Evolutionary conservation across 2,329 filamentous ascomycete species (phyloP), one percentile per base, ranked within the genome.

Genomic region (Diplodia seriata): DNA sequence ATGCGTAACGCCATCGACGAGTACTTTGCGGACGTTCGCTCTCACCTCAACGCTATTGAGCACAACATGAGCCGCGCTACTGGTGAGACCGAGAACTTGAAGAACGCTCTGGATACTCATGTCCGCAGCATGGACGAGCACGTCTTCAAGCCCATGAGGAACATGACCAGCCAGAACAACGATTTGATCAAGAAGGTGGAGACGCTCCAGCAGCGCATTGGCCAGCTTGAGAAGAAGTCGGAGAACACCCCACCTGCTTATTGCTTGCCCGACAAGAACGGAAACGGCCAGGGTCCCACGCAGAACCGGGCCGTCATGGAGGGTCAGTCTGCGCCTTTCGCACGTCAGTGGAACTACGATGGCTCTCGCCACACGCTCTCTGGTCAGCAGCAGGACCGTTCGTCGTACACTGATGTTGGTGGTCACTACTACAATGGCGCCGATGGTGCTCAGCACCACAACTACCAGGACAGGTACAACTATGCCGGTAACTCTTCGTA

Each of bases 111-210:
- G 18, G 43, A 62, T 12, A 14, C 49, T 2, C 29, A 62, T 38
- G 18, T 18, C 26, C 47, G 49, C 26, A 70, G 71, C 0, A 68
- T 78, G 70, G 75, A 75, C 57, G 63, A 71, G 1, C 73, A 74
- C 7, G 70, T 78, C 11, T 68, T 73, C 14, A 68, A 70, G 36
- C 71, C 71, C 18, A 57, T 78, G 59, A 57, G 56, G 18, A 67
- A 67, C n/a, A 75, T 77, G 43, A 68, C 70, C 5, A 71, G 75
- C 66, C 76, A 75, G 72, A 71, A 66, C 18, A 49, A 56, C 1
- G 70, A 69, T 1, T 68, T 78, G 66, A 71, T 75, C 33, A 69
- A 70, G 14, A 70, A 70, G 8, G 71, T 79, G 40, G 73, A 73
- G 56, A 72, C 71, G 11, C 66, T 78, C 18, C 73, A 76, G 47